These are phyloP conservation scores for Cyberlindnera meyerae DNA, from an alignment of 805 yeast species.

Conservation along the genomic window DNA sequence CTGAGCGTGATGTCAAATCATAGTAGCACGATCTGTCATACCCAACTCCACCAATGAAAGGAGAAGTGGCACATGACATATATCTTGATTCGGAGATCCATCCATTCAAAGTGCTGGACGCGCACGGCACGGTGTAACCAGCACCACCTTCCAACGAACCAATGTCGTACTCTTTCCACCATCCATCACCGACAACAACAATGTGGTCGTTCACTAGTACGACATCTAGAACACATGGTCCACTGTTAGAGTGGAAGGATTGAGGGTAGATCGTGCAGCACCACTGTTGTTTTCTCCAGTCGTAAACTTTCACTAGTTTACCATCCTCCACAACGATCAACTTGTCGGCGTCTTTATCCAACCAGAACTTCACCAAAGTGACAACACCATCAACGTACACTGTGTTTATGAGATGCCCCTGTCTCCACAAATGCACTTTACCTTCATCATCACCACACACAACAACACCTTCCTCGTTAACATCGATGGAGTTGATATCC, in stretches of 20 bases:
- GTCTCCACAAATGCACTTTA: slow-evolving; percentile 28
- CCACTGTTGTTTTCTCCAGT: slow-evolving; percentile 30
- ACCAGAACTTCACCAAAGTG: slow-evolving; percentile 29
- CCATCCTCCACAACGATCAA: slow-evolving; percentile 31
- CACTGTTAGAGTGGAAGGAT: slow-evolving; percentile 16
- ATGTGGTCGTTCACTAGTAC: slow-evolving; percentile 22
- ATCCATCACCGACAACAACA: slow-evolving; percentile 30
- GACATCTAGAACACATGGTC: slow-evolving; percentile 19
- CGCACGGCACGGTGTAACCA: slow-evolving; percentile 28
- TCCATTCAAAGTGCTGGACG: slow-evolving; percentile 18
- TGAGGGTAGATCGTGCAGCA: slow-evolving; percentile 29
- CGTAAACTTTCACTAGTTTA: slow-evolving; percentile 27
- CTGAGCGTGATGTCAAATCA: slow-evolving; percentile 16
- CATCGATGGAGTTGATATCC: slow-evolving; percentile 29
- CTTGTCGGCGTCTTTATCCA: slow-evolving; percentile 28
- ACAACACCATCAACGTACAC: slow-evolving; percentile 21
- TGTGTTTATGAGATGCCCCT: slow-evolving; percentile 9
- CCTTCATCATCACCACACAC: slow-evolving; percentile 31
- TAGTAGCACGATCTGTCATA: slow-evolving; percentile 23
- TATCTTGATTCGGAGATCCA: slow-evolving; percentile 20
- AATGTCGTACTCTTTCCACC: slow-evolving; percentile 29
- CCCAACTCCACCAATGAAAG: slow-evolving; percentile 21
- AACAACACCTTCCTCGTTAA: slow-evolving; percentile 26
- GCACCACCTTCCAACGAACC: slow-evolving; percentile 28
- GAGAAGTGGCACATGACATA: slow-evolving; percentile 11